Conservation (phyloP, 768 basidiomycete species). For the Collybia nuda region DNA sequence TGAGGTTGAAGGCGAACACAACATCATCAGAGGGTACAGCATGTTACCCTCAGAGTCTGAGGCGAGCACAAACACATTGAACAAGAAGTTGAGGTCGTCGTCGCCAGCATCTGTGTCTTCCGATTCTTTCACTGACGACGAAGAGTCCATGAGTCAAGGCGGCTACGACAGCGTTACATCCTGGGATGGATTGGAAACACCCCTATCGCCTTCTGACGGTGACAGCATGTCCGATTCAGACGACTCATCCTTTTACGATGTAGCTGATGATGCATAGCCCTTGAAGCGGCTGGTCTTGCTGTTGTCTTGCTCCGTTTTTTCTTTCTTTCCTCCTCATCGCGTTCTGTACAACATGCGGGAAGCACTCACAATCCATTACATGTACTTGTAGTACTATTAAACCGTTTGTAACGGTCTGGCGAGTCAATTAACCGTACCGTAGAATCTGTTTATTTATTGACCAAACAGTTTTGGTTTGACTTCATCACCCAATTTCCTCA, state of each 20-base stretch:
- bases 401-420: no score
- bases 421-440: no score
- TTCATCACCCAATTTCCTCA: constrained; percentile 72
- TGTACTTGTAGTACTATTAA: no score
- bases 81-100: not conserved
- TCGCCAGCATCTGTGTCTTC: not conserved
- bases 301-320: no score
- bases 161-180: constrained; percentile 1
- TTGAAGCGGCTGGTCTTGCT: no score
- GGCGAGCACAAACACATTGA: not conserved
- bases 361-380: no score
- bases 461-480: constrained; percentile 42
- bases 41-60: not conserved
- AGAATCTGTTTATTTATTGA: no score
- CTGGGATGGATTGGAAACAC: constrained; percentile 2
- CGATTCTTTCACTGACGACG: not conserved
- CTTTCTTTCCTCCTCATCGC: no score
- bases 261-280: not conserved
- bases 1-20: not conserved
- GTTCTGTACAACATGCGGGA: no score
- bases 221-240: not conserved
- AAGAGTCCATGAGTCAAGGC: not conserved
- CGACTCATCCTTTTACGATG: not conserved
- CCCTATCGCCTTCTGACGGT: not conserved
- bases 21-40: not conserved